Evolutionary conservation across 2,329 filamentous ascomycete species (phyloP).

Genomic region (Fusarium lyarnte): DNA sequence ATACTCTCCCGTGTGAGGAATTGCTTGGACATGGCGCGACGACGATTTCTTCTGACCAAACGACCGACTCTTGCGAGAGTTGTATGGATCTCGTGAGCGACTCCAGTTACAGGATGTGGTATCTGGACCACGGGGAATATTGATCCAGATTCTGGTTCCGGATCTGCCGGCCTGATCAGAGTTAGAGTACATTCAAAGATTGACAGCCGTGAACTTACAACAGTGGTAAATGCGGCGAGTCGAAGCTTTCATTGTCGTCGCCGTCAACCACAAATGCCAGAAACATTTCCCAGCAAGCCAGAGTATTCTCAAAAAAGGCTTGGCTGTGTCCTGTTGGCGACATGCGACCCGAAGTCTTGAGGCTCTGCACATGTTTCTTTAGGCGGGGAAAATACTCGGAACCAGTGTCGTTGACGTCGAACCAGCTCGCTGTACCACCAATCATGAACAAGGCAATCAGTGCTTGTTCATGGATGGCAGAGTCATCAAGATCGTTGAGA

Average conservation of each 20-base stretch:
- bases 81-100: neutral
- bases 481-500: fast-evolving
- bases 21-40: neutral
- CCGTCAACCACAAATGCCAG: neutral
- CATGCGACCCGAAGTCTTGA: neutral
- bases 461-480: neutral
- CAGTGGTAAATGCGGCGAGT: fast-evolving
- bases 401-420: fast-evolving
- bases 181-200: neutral
- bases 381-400: neutral
- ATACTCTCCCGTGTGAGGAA: neutral
- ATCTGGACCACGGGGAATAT: neutral
- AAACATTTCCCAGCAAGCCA: neutral
- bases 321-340: fast-evolving
- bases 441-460: neutral
- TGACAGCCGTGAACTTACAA: neutral
- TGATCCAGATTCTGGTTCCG: fast-evolving
- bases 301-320: neutral
- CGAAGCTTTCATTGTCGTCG: neutral
- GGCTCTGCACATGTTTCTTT: neutral
- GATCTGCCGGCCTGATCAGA: fast-evolving
- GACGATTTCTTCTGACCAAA: neutral
- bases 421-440: neutral
- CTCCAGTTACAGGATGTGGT: neutral
- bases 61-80: neutral